Percentiles rank a stretch among this genome's conserved stretches.
Conservation (phyloP, 768 basidiomycete genomes). For the Megacollybia marginata region DNA sequence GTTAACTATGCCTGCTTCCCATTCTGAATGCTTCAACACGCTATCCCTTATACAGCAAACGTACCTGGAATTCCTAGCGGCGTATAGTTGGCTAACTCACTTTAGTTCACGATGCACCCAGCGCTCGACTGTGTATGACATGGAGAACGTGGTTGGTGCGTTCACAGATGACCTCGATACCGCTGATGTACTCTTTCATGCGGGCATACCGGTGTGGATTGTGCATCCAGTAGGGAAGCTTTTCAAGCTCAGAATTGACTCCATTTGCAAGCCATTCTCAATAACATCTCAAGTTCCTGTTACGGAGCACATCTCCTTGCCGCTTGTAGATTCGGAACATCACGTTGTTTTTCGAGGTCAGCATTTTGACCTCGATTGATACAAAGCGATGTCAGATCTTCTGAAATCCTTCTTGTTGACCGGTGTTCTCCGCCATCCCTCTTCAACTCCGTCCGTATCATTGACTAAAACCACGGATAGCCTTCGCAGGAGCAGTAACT, state of each 20-base stretch:
- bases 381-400: not conserved
- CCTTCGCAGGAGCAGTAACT: too few relatives aligned
- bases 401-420: not conserved
- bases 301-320: too few relatives aligned
- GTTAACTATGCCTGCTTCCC: not conserved
- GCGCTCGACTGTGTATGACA: not conserved
- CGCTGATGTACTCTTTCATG: not conserved
- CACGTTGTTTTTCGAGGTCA: not conserved
- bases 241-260: not conserved
- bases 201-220: not conserved
- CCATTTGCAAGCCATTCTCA: not conserved
- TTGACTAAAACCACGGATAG: too few relatives aligned
- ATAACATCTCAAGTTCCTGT: not conserved
- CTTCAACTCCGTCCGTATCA: too few relatives aligned
- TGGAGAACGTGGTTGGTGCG: not conserved
- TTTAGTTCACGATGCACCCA: not conserved
- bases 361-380: not conserved
- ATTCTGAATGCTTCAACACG: not conserved
- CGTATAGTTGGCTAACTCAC: not conserved
- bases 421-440: not conserved
- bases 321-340: not conserved
- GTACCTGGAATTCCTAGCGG: not conserved
- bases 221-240: not conserved
- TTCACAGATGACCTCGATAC: too few relatives aligned
- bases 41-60: not conserved